Conservation (phyloP, 306 rosid genomes). For the Quercus rubra region DNA sequence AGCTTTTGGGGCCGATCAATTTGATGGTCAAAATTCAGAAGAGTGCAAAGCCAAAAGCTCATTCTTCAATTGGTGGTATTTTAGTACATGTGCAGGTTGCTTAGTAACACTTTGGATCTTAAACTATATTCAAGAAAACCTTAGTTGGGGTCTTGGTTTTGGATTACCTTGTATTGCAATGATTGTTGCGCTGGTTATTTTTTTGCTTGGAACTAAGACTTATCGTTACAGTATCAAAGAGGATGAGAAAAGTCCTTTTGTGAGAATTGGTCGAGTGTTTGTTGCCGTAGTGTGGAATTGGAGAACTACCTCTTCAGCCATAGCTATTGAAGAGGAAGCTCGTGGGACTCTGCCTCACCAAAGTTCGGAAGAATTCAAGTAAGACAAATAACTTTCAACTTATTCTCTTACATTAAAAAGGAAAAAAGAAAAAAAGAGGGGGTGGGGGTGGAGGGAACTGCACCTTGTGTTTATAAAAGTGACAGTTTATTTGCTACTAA, state of each 20-base stretch:
- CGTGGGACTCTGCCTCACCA: slow-evolving; percentile 10
- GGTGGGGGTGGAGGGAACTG: too few relatives aligned
- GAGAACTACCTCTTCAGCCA: neutral
- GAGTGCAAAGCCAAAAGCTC: slow-evolving; percentile 70
- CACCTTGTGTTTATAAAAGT: too few relatives aligned
- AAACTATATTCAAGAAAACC: slow-evolving; percentile 48
- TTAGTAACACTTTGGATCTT: slow-evolving; percentile 30
- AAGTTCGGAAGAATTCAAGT: slow-evolving; percentile 41
- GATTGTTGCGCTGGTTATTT: slow-evolving; percentile 45
- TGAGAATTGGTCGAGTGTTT: slow-evolving; percentile 41
- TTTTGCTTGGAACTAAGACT: slow-evolving; percentile 53
- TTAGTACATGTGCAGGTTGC: slow-evolving; percentile 38
- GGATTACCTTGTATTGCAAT: slow-evolving; percentile 53
- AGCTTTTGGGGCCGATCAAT: slow-evolving; percentile 83
- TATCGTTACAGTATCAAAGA: slow-evolving; percentile 35
- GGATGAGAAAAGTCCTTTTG: slow-evolving; percentile 35
- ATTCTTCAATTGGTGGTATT: slow-evolving; percentile 89
- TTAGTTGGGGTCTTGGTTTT: slow-evolving; percentile 65
- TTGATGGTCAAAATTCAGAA: slow-evolving; percentile 51
- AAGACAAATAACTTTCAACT: slow-evolving; percentile 1
- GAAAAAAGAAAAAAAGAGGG: neutral
- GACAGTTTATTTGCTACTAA: too few relatives aligned
- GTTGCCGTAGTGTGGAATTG: slow-evolving; percentile 34
- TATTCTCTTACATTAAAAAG: neutral
- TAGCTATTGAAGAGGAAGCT: slow-evolving; percentile 14